phyloP scores from a whole-genome alignment of 148 eudicot genomes.

The Pharnaceum exiguum region DNA sequence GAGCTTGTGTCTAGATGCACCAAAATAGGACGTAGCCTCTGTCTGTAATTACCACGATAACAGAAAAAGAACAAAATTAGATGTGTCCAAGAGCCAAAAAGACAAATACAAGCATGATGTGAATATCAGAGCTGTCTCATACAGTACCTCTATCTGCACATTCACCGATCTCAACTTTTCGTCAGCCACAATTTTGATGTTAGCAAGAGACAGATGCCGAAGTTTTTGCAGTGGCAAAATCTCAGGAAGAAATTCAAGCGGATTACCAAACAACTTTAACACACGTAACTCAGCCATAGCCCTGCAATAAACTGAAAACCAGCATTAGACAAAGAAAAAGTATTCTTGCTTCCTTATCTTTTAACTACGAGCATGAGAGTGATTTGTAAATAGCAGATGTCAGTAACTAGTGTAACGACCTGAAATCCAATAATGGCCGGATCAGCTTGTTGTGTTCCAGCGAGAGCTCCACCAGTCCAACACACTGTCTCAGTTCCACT shows the following conservation, averaged over 20 bases:
- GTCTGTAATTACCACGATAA: conserved; percentile 43
- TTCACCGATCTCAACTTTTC: conserved; percentile 78
- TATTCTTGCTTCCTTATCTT: conserved; percentile 4
- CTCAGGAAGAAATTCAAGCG: conserved; percentile 96
- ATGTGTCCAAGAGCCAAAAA: conserved; percentile 5
- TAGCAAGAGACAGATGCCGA: conserved; percentile 96
- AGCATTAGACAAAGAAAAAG: conserved; percentile 13
- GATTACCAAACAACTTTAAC: conserved; percentile 90
- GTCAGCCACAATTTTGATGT: conserved; percentile 87
- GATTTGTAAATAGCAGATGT: conserved; percentile 9
- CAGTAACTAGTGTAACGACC: conserved; percentile 38
- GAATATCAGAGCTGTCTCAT: background rate
- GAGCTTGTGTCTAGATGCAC: conserved; percentile 84
- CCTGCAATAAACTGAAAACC: conserved; percentile 41
- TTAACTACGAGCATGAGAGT: background rate
- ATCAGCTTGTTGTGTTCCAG: conserved; percentile 97
- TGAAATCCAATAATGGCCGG: conserved; percentile 95
- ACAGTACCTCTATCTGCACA: conserved; percentile 93
- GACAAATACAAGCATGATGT: background rate
- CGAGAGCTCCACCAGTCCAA: conserved; percentile 89
- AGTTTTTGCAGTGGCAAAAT: conserved; percentile 86
- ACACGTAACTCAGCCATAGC: conserved; percentile 89
- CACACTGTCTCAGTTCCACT: conserved; percentile 92
- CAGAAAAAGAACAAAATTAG: conserved; percentile 10
- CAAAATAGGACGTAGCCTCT: conserved; percentile 89